Conservation (phyloP, 2,329 filamentous ascomycete genomes). For the Penicillium sp. region DNA sequence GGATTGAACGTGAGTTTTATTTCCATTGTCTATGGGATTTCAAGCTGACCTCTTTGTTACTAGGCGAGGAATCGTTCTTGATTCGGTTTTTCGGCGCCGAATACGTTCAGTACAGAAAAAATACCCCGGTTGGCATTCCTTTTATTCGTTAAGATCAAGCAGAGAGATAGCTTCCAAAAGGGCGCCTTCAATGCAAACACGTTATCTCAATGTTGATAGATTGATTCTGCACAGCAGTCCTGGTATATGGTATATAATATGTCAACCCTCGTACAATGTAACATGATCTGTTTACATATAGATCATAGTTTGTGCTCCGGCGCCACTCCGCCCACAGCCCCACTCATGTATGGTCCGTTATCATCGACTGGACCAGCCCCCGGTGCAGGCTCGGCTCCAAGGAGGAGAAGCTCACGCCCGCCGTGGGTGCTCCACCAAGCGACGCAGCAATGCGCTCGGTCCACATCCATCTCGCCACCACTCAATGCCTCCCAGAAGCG, state of each 20-base stretch:
- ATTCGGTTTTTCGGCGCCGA: conserved; percentile 78
- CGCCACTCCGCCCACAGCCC: conserved; percentile 43
- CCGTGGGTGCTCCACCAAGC: conserved; percentile 76
- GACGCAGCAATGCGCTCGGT: conserved; percentile 71
- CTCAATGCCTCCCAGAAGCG: conserved; percentile 76
- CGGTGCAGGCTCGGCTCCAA: conserved; percentile 32
- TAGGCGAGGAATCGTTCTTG: conserved; percentile 73
- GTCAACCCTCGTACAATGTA: conserved; percentile 7
- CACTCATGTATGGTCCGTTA: conserved; percentile 51
- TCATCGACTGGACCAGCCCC: conserved; percentile 18
- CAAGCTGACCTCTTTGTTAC: conserved; percentile 5
- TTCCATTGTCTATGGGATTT: background rate
- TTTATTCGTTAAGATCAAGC: conserved; percentile 53
- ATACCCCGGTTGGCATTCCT: conserved; percentile 74
- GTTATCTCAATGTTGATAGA: background rate
- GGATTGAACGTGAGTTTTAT: conserved; percentile 60
- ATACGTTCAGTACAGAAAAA: conserved; percentile 68
- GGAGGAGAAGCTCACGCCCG: conserved; percentile 54
- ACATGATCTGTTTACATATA: background rate
- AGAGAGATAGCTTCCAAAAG: background rate
- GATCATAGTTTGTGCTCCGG: conserved; percentile 49
- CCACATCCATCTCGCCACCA: conserved; percentile 82
- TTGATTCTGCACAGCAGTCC: background rate
- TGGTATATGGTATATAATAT: conserved; percentile 12
- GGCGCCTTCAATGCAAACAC: background rate